phyloP scores from a whole-genome alignment of 208 protist genomes.

The Acanthamoeba royreba region DNA sequence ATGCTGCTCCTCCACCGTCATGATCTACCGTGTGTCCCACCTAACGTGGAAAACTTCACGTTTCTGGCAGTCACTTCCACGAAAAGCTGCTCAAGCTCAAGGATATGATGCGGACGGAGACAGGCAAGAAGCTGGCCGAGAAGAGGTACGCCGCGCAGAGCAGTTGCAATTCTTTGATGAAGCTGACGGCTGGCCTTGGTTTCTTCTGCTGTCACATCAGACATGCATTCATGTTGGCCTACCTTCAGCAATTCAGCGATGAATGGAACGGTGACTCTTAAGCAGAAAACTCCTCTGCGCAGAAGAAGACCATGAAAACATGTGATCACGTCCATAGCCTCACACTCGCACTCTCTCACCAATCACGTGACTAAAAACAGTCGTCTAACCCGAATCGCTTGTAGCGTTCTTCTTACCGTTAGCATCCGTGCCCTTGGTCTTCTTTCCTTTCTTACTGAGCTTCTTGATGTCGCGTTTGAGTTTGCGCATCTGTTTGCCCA shows the following conservation, averaged over 20 bases:
- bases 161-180: conserved; percentile 20
- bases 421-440: neutral
- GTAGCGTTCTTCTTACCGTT: neutral
- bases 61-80: conserved; percentile 77
- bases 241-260: neutral
- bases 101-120: conserved; percentile 79
- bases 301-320: too few species aligned
- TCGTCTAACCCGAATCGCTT: too few species aligned
- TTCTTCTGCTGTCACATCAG: neutral
- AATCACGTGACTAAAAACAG: too few species aligned
- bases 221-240: neutral
- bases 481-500: neutral
- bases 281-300: too few species aligned
- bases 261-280: neutral
- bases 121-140: conserved; percentile 61
- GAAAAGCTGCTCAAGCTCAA: conserved; percentile 78
- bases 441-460: neutral
- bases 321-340: too few species aligned
- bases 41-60: conserved; percentile 46
- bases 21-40: conserved; percentile 16
- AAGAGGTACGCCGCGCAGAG: neutral
- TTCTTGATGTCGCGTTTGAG: neutral
- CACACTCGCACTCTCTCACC: too few species aligned
- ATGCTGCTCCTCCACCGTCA: conserved; percentile 25
- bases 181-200: too few species aligned